Conservation (phyloP, 2,329 filamentous ascomycete species). For the Fusarium palustre region DNA sequence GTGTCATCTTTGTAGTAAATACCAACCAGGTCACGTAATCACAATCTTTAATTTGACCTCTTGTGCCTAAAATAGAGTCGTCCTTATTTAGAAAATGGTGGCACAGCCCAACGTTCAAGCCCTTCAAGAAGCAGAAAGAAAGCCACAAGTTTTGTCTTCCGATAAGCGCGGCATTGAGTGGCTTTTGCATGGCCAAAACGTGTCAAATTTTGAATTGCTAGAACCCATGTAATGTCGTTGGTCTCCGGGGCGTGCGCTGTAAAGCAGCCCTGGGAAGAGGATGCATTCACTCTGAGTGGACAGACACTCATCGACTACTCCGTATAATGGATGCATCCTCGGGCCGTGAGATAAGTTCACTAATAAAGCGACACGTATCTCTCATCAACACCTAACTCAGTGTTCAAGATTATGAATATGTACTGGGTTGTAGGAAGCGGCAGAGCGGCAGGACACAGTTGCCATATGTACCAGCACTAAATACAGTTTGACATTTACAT, state of each 20-base stretch:
- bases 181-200: neutral
- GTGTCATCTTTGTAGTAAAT: neutral
- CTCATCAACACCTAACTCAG: neutral
- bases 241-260: neutral
- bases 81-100: neutral
- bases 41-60: slow-evolving; percentile 21
- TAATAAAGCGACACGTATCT: neutral
- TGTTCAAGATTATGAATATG: too few species aligned
- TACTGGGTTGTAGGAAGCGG: neutral
- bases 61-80: slow-evolving; percentile 5
- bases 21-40: slow-evolving; percentile 1
- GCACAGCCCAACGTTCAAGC: neutral
- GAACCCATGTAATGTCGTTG: neutral
- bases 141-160: neutral
- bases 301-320: neutral
- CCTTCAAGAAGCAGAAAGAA: too few species aligned
- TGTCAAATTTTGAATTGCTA: slow-evolving; percentile 5
- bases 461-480: neutral
- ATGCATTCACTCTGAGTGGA: neutral
- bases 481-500: neutral
- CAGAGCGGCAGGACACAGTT: neutral
- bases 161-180: neutral
- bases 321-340: neutral
- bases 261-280: too few species aligned
- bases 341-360: neutral